Evolutionary conservation across 495 filamentous ascomycete genomes (phyloP).

Genomic region (Pseudoneurospora amorphoporcata): DNA sequence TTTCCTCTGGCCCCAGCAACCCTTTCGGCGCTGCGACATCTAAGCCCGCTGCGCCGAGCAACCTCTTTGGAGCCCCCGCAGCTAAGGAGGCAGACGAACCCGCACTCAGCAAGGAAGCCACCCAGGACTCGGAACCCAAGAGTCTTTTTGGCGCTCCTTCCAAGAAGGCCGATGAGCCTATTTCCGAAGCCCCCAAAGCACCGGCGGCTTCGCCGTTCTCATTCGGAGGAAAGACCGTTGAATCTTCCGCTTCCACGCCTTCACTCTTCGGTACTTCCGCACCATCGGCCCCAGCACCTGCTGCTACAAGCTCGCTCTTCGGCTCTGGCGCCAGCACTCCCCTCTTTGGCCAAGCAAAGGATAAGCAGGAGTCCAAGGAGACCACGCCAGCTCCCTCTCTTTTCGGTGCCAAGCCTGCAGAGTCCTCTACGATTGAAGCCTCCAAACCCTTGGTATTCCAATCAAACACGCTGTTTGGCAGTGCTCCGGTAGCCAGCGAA

Average conservation of each 20-base stretch:
- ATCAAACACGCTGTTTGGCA: constrained; percentile 36
- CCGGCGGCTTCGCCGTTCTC: constrained; percentile 7
- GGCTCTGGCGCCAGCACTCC: constrained; percentile 4
- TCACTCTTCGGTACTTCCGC: constrained; percentile 17
- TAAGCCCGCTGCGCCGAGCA: constrained; percentile 18
- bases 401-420: constrained; percentile 12
- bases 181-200: constrained; percentile 5
- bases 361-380: constrained; percentile 10
- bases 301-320: constrained; percentile 7
- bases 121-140: constrained; percentile 6
- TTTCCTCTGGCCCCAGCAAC: constrained; percentile 17
- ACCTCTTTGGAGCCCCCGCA: constrained; percentile 15
- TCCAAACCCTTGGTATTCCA: constrained; percentile 25
- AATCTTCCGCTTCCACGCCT: constrained; percentile 11
- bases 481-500: constrained; percentile 3
- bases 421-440: constrained; percentile 7
- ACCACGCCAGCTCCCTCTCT: constrained; percentile 7
- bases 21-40: constrained; percentile 21
- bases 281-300: constrained; percentile 4
- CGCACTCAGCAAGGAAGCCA: background rate
- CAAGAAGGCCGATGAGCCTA: constrained; percentile 14
- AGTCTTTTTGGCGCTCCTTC: constrained; percentile 14
- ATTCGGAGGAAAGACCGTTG: constrained; percentile 9
- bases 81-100: constrained; percentile 12
- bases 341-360: constrained; percentile 12